These are phyloP conservation scores for Panicum virgatum DNA, from an alignment of 202 grass and related monocot genomes.

Conservation along the genomic window DNA sequence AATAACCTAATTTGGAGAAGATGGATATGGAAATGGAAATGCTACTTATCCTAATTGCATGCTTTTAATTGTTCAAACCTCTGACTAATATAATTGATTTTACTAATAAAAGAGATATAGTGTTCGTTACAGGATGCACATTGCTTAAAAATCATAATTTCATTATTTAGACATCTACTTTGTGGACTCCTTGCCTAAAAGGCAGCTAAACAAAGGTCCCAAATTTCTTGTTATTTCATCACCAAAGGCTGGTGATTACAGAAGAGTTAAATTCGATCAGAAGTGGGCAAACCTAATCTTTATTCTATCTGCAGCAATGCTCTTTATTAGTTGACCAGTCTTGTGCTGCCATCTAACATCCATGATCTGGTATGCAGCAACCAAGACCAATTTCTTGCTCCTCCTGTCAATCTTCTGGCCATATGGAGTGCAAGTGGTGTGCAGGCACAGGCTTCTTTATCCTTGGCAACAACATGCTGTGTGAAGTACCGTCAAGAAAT, in stretches of 20 bases:
- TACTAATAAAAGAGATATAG: neutral
- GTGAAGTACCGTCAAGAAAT: slow-evolving; percentile 89
- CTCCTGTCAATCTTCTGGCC: slow-evolving; percentile 76
- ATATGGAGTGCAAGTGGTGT: slow-evolving; percentile 92
- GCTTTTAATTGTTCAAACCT: slow-evolving; percentile 13
- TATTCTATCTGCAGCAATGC: neutral
- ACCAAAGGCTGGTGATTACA: neutral
- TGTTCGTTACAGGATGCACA: neutral
- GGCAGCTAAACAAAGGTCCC: neutral
- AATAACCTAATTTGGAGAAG: slow-evolving; percentile 2
- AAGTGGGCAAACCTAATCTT: slow-evolving; percentile 2
- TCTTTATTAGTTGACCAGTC: slow-evolving; percentile 2
- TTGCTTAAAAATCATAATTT: slow-evolving; percentile 18
- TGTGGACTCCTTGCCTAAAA: neutral
- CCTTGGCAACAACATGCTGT: slow-evolving; percentile 87
- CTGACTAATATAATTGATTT: slow-evolving; percentile 2
- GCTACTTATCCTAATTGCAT: slow-evolving; percentile 1
- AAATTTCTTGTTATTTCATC: slow-evolving; percentile 25
- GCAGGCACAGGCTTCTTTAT: slow-evolving; percentile 93
- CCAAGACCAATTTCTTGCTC: slow-evolving; percentile 80
- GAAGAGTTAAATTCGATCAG: slow-evolving; percentile 7
- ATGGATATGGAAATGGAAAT: slow-evolving; percentile 1
- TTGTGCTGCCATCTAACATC: slow-evolving; percentile 1
- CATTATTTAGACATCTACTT: slow-evolving; percentile 1
- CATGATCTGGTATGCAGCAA: slow-evolving; percentile 66